A percentile compares a stretch with the other conserved stretches of the same genome.
Conservation (phyloP, 2,329 filamentous ascomycete species). For the Claviceps maximensis region DNA sequence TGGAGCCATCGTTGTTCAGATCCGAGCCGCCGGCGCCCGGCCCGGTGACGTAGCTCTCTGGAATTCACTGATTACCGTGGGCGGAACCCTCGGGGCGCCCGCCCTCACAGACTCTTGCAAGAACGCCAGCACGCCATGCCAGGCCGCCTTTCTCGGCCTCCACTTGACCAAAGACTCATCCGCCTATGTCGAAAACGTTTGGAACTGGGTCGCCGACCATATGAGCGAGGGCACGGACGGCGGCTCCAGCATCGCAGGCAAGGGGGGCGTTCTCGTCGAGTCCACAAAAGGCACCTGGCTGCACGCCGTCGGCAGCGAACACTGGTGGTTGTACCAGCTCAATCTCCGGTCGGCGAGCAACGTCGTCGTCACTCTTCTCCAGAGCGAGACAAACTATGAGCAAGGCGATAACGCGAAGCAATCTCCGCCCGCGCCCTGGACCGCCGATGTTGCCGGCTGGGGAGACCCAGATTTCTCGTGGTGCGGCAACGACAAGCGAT, state of each 20-base stretch:
- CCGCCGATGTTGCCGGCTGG: slow-evolving; percentile 20
- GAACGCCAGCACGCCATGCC: slow-evolving; percentile 22
- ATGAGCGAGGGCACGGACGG: slow-evolving; percentile 28
- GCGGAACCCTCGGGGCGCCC: slow-evolving; percentile 26
- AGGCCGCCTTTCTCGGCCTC: slow-evolving; percentile 33
- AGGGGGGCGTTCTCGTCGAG: slow-evolving; percentile 34
- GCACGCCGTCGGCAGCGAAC: slow-evolving; percentile 33
- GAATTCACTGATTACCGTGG: slow-evolving; percentile 32
- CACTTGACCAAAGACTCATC: slow-evolving; percentile 28
- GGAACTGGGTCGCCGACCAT: slow-evolving; percentile 36
- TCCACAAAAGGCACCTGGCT: slow-evolving; percentile 38
- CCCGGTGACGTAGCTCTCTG: slow-evolving; percentile 38
- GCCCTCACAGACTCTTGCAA: slow-evolving; percentile 25
- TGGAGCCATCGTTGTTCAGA: slow-evolving; percentile 28
- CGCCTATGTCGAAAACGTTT: slow-evolving; percentile 13
- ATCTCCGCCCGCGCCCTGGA: slow-evolving; percentile 25
- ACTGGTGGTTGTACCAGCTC: slow-evolving; percentile 46
- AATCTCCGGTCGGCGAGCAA: slow-evolving; percentile 36
- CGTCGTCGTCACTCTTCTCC: slow-evolving; percentile 35
- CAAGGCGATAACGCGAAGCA: slow-evolving; percentile 22
- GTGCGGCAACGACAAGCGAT: slow-evolving; percentile 24
- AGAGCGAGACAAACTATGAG: slow-evolving; percentile 38
- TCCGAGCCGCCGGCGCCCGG: slow-evolving; percentile 18
- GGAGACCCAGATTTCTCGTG: slow-evolving; percentile 30
- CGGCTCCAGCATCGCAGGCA: slow-evolving; percentile 31